Percentiles rank a stretch among this genome's conserved stretches.
Evolutionary conservation across 2,329 filamentous ascomycete species (phyloP).

Genomic region (Pseudogymnoascus verrucosus): DNA sequence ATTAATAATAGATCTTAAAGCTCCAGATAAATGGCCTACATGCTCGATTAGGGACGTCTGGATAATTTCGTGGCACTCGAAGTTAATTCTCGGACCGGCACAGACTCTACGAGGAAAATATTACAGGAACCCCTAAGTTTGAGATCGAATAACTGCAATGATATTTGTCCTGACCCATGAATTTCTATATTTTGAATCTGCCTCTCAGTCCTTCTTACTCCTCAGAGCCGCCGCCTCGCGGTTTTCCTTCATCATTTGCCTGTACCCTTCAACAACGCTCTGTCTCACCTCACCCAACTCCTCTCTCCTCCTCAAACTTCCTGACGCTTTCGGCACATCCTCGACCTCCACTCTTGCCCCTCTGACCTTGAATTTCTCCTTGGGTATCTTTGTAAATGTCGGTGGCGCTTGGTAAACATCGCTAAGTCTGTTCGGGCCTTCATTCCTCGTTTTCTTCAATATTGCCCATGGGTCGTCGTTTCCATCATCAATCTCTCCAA

Average conservation of each 20-base stretch:
- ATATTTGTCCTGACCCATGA: background rate
- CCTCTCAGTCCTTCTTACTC: background rate
- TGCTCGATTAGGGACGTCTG: background rate
- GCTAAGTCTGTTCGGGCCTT: constrained; percentile 29
- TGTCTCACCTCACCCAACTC: constrained; percentile 62
- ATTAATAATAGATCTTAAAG: background rate
- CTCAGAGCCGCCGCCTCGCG: constrained; percentile 7
- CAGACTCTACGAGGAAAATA: background rate
- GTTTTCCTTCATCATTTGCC: constrained; percentile 57
- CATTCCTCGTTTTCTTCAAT: constrained; percentile 23
- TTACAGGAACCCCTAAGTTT: background rate
- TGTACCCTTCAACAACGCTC: constrained; percentile 66
- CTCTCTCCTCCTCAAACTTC: constrained; percentile 64
- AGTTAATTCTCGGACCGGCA: background rate
- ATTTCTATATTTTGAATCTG: background rate
- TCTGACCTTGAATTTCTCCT: constrained; percentile 36
- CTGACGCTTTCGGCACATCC: constrained; percentile 60
- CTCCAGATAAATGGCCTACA: background rate
- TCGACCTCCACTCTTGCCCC: constrained; percentile 59
- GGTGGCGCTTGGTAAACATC: constrained; percentile 29
- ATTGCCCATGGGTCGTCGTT: constrained; percentile 27
- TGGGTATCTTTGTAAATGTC: constrained; percentile 25
- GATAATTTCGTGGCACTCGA: background rate
- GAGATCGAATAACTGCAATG: background rate
- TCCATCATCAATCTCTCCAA: constrained; percentile 34